phyloP scores from a whole-genome alignment of 2,329 filamentous ascomycete species.

The Curvularia eragrostidis region DNA sequence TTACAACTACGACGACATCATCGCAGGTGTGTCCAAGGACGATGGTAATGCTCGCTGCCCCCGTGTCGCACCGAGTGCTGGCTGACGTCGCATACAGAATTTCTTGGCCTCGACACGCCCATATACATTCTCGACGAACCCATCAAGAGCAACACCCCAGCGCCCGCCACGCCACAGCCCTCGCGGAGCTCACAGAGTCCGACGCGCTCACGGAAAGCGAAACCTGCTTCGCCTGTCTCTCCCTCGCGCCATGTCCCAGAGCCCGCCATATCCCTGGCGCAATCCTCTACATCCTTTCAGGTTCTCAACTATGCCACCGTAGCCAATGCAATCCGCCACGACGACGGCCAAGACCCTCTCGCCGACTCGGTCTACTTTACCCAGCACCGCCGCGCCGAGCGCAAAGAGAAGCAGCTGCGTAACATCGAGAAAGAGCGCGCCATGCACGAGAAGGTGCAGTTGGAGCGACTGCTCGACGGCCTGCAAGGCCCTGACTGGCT shows the following conservation, averaged over 20 bases:
- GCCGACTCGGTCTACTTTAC: slow-evolving; percentile 63
- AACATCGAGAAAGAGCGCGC: slow-evolving; percentile 72
- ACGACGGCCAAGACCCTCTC: slow-evolving; percentile 60
- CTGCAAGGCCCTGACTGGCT: slow-evolving; percentile 93
- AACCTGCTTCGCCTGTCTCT: slow-evolving; percentile 25
- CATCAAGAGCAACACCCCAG: slow-evolving; percentile 35
- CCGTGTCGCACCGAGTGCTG: slow-evolving; percentile 13
- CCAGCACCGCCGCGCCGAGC: slow-evolving; percentile 66
- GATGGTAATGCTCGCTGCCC: slow-evolving; percentile 62
- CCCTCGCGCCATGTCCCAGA: slow-evolving; percentile 26
- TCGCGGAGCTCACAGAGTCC: slow-evolving; percentile 35
- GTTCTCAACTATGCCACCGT: slow-evolving; percentile 54
- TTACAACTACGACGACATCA: slow-evolving; percentile 90
- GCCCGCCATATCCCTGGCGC: slow-evolving; percentile 24
- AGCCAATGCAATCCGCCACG: slow-evolving; percentile 43
- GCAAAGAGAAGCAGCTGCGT: slow-evolving; percentile 71
- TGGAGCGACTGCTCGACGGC: slow-evolving; percentile 76
- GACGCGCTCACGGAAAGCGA: slow-evolving; percentile 34
- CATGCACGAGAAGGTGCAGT: slow-evolving; percentile 70
- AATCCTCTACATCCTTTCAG: slow-evolving; percentile 43
- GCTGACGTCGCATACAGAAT: slow-evolving; percentile 60
- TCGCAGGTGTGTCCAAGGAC: slow-evolving; percentile 82
- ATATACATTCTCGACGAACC: slow-evolving; percentile 73
- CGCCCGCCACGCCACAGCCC: slow-evolving; percentile 24
- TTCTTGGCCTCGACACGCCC: slow-evolving; percentile 74